phyloP scores from a whole-genome alignment of 441 rosid species.

The Euphorbia celastroides region DNA sequence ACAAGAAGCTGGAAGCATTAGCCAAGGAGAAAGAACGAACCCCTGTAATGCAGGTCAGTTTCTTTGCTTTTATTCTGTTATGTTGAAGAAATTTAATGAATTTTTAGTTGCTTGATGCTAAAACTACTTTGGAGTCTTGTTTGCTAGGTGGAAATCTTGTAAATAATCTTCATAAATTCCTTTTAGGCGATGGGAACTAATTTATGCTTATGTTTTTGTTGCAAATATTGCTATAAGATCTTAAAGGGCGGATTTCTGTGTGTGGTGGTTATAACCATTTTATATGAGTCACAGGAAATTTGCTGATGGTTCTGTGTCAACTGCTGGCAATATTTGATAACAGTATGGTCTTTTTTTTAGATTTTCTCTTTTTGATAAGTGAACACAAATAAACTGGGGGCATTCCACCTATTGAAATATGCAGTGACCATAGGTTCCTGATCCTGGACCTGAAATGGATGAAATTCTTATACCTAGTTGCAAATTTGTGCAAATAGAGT shows the following conservation, averaged over 20 bases:
- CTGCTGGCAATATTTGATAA: neutral
- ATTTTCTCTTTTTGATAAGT: neutral
- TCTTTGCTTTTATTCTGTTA: neutral
- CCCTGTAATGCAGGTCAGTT: slow-evolving; percentile 76
- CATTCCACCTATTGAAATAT: too few relatives aligned
- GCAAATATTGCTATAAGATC: neutral
- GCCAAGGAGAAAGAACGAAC: slow-evolving; percentile 52
- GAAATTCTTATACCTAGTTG: neutral
- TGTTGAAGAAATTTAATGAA: neutral
- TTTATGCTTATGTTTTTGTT: neutral
- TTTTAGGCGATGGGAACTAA: neutral
- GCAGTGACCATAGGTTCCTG: too few relatives aligned
- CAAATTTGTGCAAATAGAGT: neutral
- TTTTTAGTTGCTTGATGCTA: neutral
- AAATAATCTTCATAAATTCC: neutral
- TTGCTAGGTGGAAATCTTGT: neutral
- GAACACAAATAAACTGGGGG: neutral
- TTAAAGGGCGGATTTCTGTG: neutral
- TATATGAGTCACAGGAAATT: neutral
- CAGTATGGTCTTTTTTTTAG: neutral
- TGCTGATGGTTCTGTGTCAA: neutral
- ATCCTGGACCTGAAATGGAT: neutral
- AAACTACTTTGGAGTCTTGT: neutral
- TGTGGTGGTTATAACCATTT: neutral
- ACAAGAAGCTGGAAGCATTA: slow-evolving; percentile 68